phyloP scores from a whole-genome alignment of 805 yeast genomes.

The Suhomyces pyralidae region DNA sequence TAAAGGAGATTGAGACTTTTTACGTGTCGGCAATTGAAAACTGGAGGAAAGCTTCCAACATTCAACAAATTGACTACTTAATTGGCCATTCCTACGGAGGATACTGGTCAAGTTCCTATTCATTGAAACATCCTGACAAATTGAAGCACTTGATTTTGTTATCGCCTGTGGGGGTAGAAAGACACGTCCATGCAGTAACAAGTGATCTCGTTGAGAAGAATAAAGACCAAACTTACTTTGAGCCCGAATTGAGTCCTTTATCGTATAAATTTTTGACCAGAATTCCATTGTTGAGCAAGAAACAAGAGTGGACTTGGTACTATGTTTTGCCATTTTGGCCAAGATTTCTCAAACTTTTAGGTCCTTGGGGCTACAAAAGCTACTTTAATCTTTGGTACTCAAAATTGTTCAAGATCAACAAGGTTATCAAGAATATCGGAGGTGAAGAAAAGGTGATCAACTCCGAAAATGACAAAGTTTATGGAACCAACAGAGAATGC shows the following conservation, averaged over 20 bases:
- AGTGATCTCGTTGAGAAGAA: constrained; percentile 25
- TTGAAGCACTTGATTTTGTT: constrained; percentile 56
- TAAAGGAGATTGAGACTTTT: constrained; percentile 49
- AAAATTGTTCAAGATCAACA: constrained; percentile 39
- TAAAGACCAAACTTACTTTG: constrained; percentile 9
- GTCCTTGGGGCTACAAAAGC: constrained; percentile 39
- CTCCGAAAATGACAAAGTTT: constrained; percentile 28
- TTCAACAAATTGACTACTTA: constrained; percentile 55
- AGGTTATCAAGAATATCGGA: constrained; percentile 29
- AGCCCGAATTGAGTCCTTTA: constrained; percentile 43
- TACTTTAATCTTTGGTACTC: constrained; percentile 42
- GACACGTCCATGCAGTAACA: constrained; percentile 59
- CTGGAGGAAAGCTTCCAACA: constrained; percentile 53
- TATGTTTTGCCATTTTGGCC: constrained; percentile 45
- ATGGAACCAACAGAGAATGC: constrained; percentile 39
- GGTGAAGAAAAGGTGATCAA: constrained; percentile 24
- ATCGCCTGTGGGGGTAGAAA: constrained; percentile 79
- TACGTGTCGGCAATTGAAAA: constrained; percentile 58
- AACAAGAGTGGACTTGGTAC: constrained; percentile 36
- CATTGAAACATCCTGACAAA: constrained; percentile 53
- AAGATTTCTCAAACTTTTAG: constrained; percentile 44
- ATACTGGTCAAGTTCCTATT: constrained; percentile 62
- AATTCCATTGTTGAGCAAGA: constrained; percentile 36
- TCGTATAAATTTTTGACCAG: constrained; percentile 47
- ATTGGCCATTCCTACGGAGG: constrained; percentile 84